Evolutionary conservation across 1,139 yeast species (phyloP), one percentile per base, ranked within the genome.

Genomic region (Arxiozyma telluris): DNA sequence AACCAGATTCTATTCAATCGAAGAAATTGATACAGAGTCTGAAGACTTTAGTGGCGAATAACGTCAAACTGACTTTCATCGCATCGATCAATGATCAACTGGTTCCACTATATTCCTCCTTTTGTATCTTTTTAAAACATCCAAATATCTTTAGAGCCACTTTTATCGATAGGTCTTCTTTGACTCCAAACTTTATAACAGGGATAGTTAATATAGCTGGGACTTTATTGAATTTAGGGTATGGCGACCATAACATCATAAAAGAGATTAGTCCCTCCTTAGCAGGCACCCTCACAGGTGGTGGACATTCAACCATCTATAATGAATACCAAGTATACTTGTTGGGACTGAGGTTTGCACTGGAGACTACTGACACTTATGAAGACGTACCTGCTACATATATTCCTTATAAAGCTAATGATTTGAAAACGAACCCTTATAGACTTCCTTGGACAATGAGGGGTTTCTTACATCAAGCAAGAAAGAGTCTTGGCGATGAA

Each of bases 71-170:
- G 15, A 78, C 89, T 22, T 85, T 86, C 64, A 83, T 89, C 44
- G 98, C 96, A 0, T 86, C 96, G 0, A 81, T 90, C 41, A 89
- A 90, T 65, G 98, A 93, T 68, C 98, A 89, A 67, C 70, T 93
- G 59, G 96, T 93, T 1, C 98, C 98, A 1, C 71, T 93, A 23
- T 93, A 91, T 67, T 89, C 97, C 0, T 86, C 97, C 0, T 77
- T 85, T 12, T 90, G 96, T 45, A 76, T 85, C 1, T 95, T 89
- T 70, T 77, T 87, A 1, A 79, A 80, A 63, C 98, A 93, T 71
- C 98, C 98, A 1, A 87, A 89, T 67, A 82, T 93, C 41, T 89
- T 83, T 65, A 77, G 96, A 53, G 95, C 96, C 0, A 90, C 93
- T 39, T 93, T 89, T 66, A 82, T 93, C 48, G 98, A 93, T 67